Base-by-base conservation (phyloP, 148 eudicot genomes). In the Rhododendron williamsianum region DNA sequence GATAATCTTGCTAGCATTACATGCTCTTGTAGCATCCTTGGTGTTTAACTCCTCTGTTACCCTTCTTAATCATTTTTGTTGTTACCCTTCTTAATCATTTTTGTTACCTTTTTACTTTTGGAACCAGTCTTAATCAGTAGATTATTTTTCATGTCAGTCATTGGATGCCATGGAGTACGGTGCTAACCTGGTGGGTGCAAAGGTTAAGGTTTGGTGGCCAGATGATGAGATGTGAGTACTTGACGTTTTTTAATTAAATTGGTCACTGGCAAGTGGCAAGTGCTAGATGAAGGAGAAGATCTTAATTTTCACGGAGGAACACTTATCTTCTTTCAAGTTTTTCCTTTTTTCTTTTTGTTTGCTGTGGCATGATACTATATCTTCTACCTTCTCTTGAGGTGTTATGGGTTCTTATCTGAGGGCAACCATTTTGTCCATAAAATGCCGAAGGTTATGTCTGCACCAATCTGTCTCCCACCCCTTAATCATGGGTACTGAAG, bases 151-250 rank as follows among this genome's bases (percentile, higher is more conserved):
- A 41, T 80, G 81, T 83, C 91, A 96, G 98, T 91, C 91, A 81
- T 78, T 90, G 67, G 85, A 85, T 82, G 73, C 71, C 51, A 25
- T 84, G 35, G 89, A 83, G 83, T 85, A 84, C 84, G 95, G 89
- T 36, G 67, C 80, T 41, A 89, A 88, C 49, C 86, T 94, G 86
- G 91, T 94, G 87, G 96, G 98, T 87, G 33, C 85, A 27, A 93
- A 77, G 79, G 85, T 96, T 78, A 88, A 89, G 88, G 94, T 96
- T 80, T 96, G 93, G 95, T 96, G 98, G 98, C 98, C 98, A 7
- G 82, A 84, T 33, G 98, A 96, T 86, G 41, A 85, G 12, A 25
- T 35, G 98, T 94, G 90, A 92, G 98, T 87, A 73, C 41, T 87
- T 25, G 25, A 18, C 6, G 12, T 11, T 41, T 19, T 60, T 38